Conservation (phyloP, 2,329 filamentous ascomycete species). For the Fusarium aywerte region DNA sequence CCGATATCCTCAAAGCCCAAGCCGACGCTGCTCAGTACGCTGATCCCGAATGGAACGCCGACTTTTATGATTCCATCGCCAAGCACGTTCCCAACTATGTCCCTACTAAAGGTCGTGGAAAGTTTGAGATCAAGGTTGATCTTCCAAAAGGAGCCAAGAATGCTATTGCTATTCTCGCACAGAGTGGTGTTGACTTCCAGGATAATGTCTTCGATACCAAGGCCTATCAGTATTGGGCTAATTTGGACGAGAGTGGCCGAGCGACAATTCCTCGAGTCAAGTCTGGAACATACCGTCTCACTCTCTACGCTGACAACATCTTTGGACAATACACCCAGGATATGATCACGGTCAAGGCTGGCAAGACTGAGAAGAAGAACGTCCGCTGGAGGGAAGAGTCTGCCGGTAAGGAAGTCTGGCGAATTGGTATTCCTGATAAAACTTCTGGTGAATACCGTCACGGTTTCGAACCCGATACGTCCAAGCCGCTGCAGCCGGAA, state of each 20-base stretch:
- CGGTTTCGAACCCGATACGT: constrained; percentile 61
- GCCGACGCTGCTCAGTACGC: constrained; percentile 65
- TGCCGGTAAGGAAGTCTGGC: constrained; percentile 68
- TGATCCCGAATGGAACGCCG: constrained; percentile 63
- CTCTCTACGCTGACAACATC: constrained; percentile 69
- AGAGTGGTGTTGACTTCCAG: constrained; percentile 49
- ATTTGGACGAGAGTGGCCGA: constrained; percentile 58
- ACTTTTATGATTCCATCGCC: constrained; percentile 73
- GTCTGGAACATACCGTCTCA: constrained; percentile 69
- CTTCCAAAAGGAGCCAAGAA: constrained; percentile 63
- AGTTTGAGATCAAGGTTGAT: constrained; percentile 60
- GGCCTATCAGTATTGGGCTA: constrained; percentile 72
- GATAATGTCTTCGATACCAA: constrained; percentile 61
- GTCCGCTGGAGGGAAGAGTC: constrained; percentile 65
- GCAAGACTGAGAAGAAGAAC: constrained; percentile 49
- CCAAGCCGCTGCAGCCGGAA: constrained; percentile 62
- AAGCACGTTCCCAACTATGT: constrained; percentile 68
- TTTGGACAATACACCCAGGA: constrained; percentile 71
- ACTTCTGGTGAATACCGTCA: constrained; percentile 69
- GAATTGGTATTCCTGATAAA: constrained; percentile 71
- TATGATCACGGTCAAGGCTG: constrained; percentile 56
- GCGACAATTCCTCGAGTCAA: constrained; percentile 66
- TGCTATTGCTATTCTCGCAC: constrained; percentile 64
- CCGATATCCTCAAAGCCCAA: constrained; percentile 59
- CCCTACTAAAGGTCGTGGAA: constrained; percentile 61